phyloP scores from a whole-genome alignment of 805 yeast genomes.

The Saccharomycopsis fodiens region DNA sequence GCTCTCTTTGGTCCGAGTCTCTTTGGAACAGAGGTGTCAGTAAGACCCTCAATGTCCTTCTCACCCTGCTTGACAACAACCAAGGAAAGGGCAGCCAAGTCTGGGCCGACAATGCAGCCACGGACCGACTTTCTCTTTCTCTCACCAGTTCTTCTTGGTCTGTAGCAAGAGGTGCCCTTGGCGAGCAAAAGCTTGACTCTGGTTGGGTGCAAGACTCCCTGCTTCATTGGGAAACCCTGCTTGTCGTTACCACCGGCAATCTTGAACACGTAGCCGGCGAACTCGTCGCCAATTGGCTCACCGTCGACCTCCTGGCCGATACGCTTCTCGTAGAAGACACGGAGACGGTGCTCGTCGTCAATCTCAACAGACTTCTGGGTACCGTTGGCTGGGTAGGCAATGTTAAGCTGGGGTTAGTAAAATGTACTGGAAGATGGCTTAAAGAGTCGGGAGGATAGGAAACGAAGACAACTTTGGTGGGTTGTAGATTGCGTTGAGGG shows the following conservation, averaged over 20 bases:
- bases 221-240: conserved; percentile 99
- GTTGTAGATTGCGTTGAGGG: no score
- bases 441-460: no score
- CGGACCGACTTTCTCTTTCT: conserved; percentile 99
- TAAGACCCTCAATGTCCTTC: conserved; percentile 88
- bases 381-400: conserved; percentile 99
- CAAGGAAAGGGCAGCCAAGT: conserved; percentile 91
- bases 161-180: conserved; percentile 96
- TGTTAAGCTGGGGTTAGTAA: conserved; percentile 67
- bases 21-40: conserved; percentile 93
- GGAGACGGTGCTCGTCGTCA: conserved; percentile 98
- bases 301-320: conserved; percentile 99
- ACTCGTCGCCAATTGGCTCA: conserved; percentile 96
- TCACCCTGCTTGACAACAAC: conserved; percentile 97
- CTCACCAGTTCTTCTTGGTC: conserved; percentile 99
- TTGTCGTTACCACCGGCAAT: conserved; percentile 99
- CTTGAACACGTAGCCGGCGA: conserved; percentile 98
- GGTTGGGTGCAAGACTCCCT: conserved; percentile 99
- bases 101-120: conserved; percentile 98
- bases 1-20: conserved; percentile 99
- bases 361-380: conserved; percentile 96
- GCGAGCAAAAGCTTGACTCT: conserved; percentile 94
- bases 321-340: conserved; percentile 98
- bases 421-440: no score
- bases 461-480: no score